These are phyloP conservation scores for Tremella fuciformis DNA, from an alignment of 768 basidiomycete species.

Conservation along the genomic window DNA sequence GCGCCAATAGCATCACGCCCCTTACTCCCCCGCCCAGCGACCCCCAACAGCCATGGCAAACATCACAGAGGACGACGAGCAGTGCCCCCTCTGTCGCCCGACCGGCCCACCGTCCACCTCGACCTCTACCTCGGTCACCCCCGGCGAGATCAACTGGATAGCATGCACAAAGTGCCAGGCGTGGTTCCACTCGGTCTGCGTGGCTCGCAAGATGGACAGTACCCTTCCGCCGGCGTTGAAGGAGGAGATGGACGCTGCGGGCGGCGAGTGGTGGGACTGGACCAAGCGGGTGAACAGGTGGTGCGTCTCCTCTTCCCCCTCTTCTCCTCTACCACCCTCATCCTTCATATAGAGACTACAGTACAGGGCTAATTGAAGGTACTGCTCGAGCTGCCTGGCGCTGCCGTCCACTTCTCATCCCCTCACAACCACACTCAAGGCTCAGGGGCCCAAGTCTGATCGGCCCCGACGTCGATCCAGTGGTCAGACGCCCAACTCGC, in stretches of 20 bases:
- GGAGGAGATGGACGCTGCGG: conserved; percentile 17
- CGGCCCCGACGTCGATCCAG: not conserved
- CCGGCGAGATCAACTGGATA: conserved; percentile 31
- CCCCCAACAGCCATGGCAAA: too few relatives aligned
- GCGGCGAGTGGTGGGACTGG: conserved; percentile 40
- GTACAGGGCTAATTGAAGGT: conserved; percentile 17
- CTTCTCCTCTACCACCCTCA: not conserved
- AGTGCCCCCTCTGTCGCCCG: too few relatives aligned
- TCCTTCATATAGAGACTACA: not conserved
- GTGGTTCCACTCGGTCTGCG: conserved; percentile 47
- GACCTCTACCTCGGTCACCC: too few relatives aligned
- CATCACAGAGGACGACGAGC: too few relatives aligned
- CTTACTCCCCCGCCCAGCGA: too few relatives aligned
- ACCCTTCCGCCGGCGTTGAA: conserved; percentile 27
- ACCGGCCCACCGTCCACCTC: too few relatives aligned
- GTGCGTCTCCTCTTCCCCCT: conserved; percentile 19
- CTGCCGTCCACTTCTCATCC: conserved; percentile 35
- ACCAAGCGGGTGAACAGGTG: conserved; percentile 37
- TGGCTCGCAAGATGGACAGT: conserved; percentile 7
- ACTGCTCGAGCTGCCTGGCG: conserved; percentile 33
- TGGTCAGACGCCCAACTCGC: not conserved
- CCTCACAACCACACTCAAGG: conserved; percentile 27
- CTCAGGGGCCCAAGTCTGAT: conserved; percentile 16
- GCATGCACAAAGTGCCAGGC: conserved; percentile 40
- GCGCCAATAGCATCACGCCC: too few relatives aligned